Base-by-base conservation (phyloP, 305 asterid genomes). In the Andrographis paniculata region DNA sequence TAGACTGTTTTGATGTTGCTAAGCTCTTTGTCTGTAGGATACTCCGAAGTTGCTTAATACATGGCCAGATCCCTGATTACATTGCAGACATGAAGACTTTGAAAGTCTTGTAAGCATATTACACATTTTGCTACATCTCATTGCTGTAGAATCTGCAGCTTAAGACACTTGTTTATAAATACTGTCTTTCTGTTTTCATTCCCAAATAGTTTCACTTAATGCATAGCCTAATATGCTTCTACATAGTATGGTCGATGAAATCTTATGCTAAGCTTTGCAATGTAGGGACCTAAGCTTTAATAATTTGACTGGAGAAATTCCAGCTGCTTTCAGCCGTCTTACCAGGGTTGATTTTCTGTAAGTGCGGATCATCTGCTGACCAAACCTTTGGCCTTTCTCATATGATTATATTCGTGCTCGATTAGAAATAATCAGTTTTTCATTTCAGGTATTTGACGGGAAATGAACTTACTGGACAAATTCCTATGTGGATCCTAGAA, bases 251-350 rank as follows among this genome's bases (percentile, higher is more conserved):
- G 16, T 12, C 17, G 50, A 13, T 30, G 45, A 42, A 28, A 50
- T 44, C 45, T 43, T 30, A 36, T 24, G 17, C 10, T 17, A 41
- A 17, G n/a, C 42, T 59, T 64, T 41, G 52, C 55, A 55, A 42
- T 75, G 60, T 48, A 89, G 98, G 77, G 98, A 85, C 72, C 84
- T 89, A 50, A 78, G 92, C 69, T 89, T 76, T 63, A 89, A 89
- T 58, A 72, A 77, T 59, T 70, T 89, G 77, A 68, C 73, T 35
- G 96, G 92, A 65, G 79, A 62, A 54, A 78, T 89, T 48, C 93
- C 94, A n/a, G 46, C 47, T 59, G 65, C 94, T 35, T 78, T 74
- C 50, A 33, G 11, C 61, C 40, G 55, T 21, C 76, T 82, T 42
- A 52, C 53, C 42, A 83, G 67, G 71, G 65, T 53, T 39, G 95